These are phyloP conservation scores for Phaeotremella skinneri DNA, from an alignment of 768 basidiomycete genomes.

Conservation along the genomic window DNA sequence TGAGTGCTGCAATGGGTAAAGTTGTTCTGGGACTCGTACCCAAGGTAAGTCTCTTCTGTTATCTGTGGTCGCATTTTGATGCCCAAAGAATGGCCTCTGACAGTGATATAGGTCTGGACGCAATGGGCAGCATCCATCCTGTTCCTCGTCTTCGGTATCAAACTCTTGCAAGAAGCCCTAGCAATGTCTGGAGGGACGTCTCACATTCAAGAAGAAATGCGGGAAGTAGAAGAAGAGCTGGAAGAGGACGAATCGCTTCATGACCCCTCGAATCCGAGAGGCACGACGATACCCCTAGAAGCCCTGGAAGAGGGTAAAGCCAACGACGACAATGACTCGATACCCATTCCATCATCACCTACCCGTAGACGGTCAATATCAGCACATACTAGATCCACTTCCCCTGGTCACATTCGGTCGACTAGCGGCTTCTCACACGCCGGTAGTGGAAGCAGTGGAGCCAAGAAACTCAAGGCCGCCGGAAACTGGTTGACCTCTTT, in stretches of 20 bases:
- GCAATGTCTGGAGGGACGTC: slow-evolving; percentile 73
- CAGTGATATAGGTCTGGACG: slow-evolving; percentile 35
- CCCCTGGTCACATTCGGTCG: not conserved
- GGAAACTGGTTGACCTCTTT: slow-evolving; percentile 32
- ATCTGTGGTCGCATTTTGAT: not conserved
- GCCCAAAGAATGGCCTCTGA: not conserved
- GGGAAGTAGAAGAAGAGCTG: slow-evolving; percentile 93
- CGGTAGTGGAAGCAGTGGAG: slow-evolving; percentile 23
- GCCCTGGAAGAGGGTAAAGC: slow-evolving; percentile 68
- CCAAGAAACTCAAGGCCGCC: not conserved
- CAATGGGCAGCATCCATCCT: slow-evolving; percentile 65
- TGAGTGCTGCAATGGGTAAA: slow-evolving; percentile 90
- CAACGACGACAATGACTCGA: not conserved
- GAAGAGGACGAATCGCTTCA: slow-evolving; percentile 66
- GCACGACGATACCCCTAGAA: slow-evolving; percentile 62
- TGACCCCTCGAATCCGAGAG: slow-evolving; percentile 37
- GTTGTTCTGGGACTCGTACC: slow-evolving; percentile 82
- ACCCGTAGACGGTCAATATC: slow-evolving; percentile 10
- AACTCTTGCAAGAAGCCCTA: slow-evolving; percentile 82
- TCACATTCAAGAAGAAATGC: slow-evolving; percentile 90
- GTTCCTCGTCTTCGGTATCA: slow-evolving; percentile 84
- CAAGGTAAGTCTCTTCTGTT: slow-evolving; percentile 41
- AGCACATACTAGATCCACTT: slow-evolving; percentile 2
- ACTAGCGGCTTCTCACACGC: slow-evolving; percentile 18
- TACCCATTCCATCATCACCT: slow-evolving; percentile 3